Conservation (phyloP, 228 moss, liverwort and hornwort species). For the Sphagnum magellanicum region DNA sequence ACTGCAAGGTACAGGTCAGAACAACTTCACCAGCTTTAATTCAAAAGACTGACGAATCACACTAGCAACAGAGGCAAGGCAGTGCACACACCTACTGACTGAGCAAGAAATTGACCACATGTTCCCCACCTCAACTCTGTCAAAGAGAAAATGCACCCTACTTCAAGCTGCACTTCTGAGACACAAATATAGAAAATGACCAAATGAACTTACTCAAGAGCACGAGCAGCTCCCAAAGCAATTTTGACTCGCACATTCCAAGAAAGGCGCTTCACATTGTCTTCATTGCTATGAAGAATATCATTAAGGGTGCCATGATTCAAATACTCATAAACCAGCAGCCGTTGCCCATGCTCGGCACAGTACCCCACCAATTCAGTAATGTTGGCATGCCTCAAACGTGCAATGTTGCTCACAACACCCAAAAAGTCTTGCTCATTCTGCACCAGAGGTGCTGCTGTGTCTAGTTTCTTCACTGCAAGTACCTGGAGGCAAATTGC, state of each 20-base stretch:
- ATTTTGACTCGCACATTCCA: slow-evolving; percentile 73
- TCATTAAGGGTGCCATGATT: slow-evolving; percentile 60
- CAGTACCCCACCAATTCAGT: slow-evolving; percentile 66
- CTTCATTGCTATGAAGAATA: slow-evolving; percentile 47
- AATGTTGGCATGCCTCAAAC: slow-evolving; percentile 55
- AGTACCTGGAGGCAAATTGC: slow-evolving; percentile 19
- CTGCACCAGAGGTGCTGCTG: slow-evolving; percentile 56
- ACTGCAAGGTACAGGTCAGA: too few species aligned
- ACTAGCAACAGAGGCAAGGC: too few species aligned
- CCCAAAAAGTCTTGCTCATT: slow-evolving; percentile 68
- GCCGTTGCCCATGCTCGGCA: slow-evolving; percentile 65
- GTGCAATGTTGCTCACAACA: slow-evolving; percentile 55
- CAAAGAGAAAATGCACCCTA: too few species aligned
- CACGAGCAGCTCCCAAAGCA: slow-evolving; percentile 70
- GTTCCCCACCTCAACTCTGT: too few species aligned
- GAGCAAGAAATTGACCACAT: too few species aligned
- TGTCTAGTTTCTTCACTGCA: slow-evolving; percentile 76
- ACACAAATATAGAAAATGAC: too few species aligned
- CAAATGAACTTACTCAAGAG: slow-evolving; percentile 54
- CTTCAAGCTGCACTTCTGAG: too few species aligned
- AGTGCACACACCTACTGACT: too few species aligned
- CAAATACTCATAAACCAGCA: slow-evolving; percentile 59
- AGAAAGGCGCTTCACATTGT: slow-evolving; percentile 44
- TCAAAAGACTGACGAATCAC: too few species aligned
- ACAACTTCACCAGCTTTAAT: too few species aligned